Evolutionary conservation across 257 asterid species (phyloP).

Genomic region (Penstemon barbatus): DNA sequence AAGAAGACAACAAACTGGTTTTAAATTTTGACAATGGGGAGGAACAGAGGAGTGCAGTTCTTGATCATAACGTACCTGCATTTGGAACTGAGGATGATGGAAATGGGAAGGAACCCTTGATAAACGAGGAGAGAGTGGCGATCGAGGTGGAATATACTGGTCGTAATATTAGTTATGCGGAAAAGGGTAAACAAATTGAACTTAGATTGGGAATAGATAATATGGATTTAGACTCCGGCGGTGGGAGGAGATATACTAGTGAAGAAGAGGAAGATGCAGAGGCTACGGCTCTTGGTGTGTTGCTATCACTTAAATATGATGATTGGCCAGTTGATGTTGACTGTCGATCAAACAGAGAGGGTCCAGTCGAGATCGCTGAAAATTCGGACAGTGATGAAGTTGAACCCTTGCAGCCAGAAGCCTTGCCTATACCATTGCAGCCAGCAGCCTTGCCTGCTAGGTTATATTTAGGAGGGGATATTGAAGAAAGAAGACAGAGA

Average conservation of each 20-base stretch:
- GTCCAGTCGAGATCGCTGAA: not conserved
- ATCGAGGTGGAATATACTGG: slow-evolving; percentile 44
- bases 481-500: not conserved
- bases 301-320: slow-evolving; percentile 43
- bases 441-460: slow-evolving; percentile 11
- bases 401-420: slow-evolving; percentile 23
- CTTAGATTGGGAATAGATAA: slow-evolving; percentile 25
- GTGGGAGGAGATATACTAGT: slow-evolving; percentile 42
- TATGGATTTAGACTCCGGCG: slow-evolving; percentile 22
- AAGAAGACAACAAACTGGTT: slow-evolving; percentile 24
- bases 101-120: slow-evolving; percentile 13
- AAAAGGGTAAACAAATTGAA: slow-evolving; percentile 33
- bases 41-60: slow-evolving; percentile 21
- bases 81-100: slow-evolving; percentile 12
- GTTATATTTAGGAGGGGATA: not conserved
- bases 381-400: slow-evolving; percentile 24
- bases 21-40: slow-evolving; percentile 28
- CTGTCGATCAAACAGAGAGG: slow-evolving; percentile 17
- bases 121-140: slow-evolving; percentile 26
- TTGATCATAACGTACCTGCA: slow-evolving; percentile 46
- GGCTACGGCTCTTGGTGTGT: slow-evolving; percentile 38
- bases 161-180: slow-evolving; percentile 24
- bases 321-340: slow-evolving; percentile 27
- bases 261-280: slow-evolving; percentile 50
- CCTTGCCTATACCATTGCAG: slow-evolving; percentile 15